phyloP scores from a whole-genome alignment of 805 yeast genomes.

The Monosporozyma solicola region DNA sequence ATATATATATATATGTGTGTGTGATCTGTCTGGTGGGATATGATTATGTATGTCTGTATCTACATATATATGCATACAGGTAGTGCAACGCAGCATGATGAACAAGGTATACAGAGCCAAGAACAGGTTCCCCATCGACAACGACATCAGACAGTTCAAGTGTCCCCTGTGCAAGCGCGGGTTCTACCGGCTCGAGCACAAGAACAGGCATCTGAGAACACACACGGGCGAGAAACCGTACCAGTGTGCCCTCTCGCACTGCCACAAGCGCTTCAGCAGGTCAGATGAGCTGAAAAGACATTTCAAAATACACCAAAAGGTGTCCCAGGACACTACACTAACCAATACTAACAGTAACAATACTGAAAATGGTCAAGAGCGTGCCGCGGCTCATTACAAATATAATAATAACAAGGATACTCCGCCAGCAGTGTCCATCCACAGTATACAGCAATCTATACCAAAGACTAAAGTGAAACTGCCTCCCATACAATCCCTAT shows the following conservation, averaged over 20 bases:
- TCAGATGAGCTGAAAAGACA: constrained; percentile 82
- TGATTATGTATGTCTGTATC: no score
- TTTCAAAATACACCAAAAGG: constrained; percentile 52
- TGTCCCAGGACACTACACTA: no score
- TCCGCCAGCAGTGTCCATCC: no score
- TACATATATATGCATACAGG: neutral
- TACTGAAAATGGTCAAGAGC: neutral
- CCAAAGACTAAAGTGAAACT: neutral
- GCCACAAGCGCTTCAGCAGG: constrained; percentile 68
- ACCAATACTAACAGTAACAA: neutral
- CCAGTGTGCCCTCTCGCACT: constrained; percentile 70
- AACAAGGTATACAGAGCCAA: neutral
- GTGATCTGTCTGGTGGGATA: no score
- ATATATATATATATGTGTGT: no score
- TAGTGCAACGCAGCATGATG: neutral
- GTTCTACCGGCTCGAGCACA: constrained; percentile 80
- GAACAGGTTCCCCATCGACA: constrained; percentile 7
- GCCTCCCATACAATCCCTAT: neutral
- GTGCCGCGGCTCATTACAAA: neutral
- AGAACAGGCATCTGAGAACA: constrained; percentile 79
- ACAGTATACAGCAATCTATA: neutral
- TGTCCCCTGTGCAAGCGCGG: constrained; percentile 80
- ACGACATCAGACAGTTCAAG: constrained; percentile 55
- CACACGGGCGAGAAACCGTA: constrained; percentile 92
- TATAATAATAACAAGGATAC: neutral